Percentiles rank a stretch among this genome's conserved stretches.
Evolutionary conservation across 176 grass and related monocot genomes (phyloP).

Genomic region (Ananas comosus): DNA sequence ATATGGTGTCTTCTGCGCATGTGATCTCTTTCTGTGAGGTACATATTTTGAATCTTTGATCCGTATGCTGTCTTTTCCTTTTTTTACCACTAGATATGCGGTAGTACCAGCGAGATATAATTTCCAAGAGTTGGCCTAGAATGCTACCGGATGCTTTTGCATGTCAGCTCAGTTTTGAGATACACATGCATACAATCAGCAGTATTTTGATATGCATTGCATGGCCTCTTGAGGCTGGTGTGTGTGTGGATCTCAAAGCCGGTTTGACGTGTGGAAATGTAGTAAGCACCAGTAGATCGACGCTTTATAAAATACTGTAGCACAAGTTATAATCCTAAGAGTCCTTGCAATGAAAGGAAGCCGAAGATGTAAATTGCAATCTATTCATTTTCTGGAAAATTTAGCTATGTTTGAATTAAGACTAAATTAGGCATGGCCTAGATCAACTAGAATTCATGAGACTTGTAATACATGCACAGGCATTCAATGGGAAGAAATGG

Average conservation of each 20-base stretch:
- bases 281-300: too few species aligned
- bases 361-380: background rate
- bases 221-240: too few species aligned
- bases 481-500: slow-evolving; percentile 37
- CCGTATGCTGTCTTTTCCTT: background rate
- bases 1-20: slow-evolving; percentile 32
- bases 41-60: background rate
- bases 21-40: slow-evolving; percentile 47
- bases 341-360: background rate
- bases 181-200: too few species aligned
- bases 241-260: too few species aligned
- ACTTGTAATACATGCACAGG: slow-evolving; percentile 9
- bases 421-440: background rate
- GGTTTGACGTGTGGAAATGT: too few species aligned
- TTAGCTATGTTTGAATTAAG: slow-evolving; percentile 3
- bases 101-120: too few species aligned
- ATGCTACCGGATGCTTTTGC: too few species aligned
- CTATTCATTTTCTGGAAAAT: background rate
- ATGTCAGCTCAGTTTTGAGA: too few species aligned
- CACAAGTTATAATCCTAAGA: background rate
- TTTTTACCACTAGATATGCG: background rate
- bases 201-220: too few species aligned
- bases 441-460: background rate
- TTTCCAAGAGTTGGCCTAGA: too few species aligned
- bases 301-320: too few species aligned